phyloP scores from a whole-genome alignment of 345 rosid species.

The Luvunga scandens region DNA sequence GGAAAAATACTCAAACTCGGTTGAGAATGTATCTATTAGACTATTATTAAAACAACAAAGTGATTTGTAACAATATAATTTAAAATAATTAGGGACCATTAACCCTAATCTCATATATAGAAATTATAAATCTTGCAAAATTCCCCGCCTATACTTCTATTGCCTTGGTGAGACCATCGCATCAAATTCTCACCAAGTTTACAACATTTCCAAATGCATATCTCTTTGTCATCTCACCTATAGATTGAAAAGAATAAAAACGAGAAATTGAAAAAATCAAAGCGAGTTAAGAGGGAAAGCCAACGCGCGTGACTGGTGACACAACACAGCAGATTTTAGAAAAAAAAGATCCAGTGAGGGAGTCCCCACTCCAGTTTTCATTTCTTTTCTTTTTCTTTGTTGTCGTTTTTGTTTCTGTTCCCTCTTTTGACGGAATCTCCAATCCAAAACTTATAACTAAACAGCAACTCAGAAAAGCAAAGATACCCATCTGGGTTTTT shows the following conservation, averaged over 20 bases:
- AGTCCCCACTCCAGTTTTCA: not conserved
- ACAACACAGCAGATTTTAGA: not conserved
- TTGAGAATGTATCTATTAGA: too few species aligned
- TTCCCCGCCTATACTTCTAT: not conserved
- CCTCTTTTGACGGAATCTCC: slow-evolving; percentile 17
- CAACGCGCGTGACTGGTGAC: too few species aligned
- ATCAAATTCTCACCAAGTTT: not conserved
- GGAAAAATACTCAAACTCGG: too few species aligned
- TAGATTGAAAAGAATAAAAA: not conserved
- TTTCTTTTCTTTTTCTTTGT: not conserved
- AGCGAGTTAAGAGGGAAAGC: not conserved
- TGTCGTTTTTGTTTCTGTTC: slow-evolving; percentile 2
- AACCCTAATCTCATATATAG: too few species aligned
- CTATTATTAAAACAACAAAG: too few species aligned
- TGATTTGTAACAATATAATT: too few species aligned
- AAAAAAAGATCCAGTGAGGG: too few species aligned
- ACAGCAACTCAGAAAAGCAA: not conserved
- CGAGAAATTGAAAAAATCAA: not conserved
- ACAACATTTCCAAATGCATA: not conserved
- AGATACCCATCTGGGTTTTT: not conserved
- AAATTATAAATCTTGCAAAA: too few species aligned
- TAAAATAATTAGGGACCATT: too few species aligned
- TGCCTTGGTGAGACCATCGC: not conserved
- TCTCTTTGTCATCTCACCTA: not conserved
- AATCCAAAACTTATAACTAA: not conserved